Conservation (phyloP, 805 yeast genomes). For the Wickerhamiella bombiphila region DNA sequence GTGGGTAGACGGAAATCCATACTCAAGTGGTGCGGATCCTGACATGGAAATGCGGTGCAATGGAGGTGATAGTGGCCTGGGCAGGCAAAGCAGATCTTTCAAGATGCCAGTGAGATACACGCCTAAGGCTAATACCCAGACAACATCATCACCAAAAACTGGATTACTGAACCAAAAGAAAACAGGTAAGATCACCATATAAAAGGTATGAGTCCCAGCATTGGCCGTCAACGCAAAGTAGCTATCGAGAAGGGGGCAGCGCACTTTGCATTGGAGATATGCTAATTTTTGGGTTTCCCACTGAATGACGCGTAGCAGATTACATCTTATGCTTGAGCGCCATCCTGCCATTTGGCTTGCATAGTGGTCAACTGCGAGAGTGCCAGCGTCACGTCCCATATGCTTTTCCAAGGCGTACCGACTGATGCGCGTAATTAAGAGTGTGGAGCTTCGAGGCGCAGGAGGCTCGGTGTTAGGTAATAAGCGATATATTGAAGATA, state of each 20-base stretch:
- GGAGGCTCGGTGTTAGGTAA: too few relatives aligned
- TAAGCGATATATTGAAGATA: too few relatives aligned
- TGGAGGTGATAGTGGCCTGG: slow-evolving; percentile 89
- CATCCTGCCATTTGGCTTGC: slow-evolving; percentile 38
- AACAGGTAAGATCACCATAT: slow-evolving; percentile 74
- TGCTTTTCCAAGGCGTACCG: too few relatives aligned
- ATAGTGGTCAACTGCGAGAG: slow-evolving; percentile 53
- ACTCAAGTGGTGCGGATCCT: slow-evolving; percentile 80
- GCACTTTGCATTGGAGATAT: slow-evolving; percentile 35
- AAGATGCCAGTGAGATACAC: slow-evolving; percentile 47
- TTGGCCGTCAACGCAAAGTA: slow-evolving; percentile 82
- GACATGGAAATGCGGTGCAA: slow-evolving; percentile 77
- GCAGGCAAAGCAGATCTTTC: slow-evolving; percentile 78
- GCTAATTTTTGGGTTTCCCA: slow-evolving; percentile 50
- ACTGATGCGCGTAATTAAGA: too few relatives aligned
- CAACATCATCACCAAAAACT: slow-evolving; percentile 41
- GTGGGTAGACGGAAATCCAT: slow-evolving; percentile 90
- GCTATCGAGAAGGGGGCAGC: slow-evolving; percentile 42
- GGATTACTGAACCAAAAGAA: slow-evolving; percentile 69
- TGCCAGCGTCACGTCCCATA: slow-evolving; percentile 50
- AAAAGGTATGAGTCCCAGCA: slow-evolving; percentile 86
- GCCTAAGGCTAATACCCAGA: slow-evolving; percentile 51
- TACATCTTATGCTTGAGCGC: slow-evolving; percentile 32
- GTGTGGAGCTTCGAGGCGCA: too few relatives aligned
- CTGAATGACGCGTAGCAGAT: slow-evolving; percentile 41